Evolutionary conservation across 495 filamentous ascomycete species (phyloP).

Genomic region (Xylaria bambusicola): DNA sequence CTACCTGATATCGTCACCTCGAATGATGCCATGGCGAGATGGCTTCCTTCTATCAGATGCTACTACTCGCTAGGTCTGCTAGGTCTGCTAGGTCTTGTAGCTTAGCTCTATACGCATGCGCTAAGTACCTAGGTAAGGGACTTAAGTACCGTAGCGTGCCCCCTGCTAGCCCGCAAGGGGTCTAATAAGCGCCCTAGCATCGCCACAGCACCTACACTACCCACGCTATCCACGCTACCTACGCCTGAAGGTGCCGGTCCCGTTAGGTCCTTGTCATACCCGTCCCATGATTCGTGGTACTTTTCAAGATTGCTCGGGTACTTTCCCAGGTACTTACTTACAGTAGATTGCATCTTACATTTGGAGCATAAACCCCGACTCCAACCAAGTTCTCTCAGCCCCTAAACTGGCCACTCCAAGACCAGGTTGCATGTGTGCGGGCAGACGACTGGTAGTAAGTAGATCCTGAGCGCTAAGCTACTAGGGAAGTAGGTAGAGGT

Average conservation of each 20-base stretch:
- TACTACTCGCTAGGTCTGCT: too few relatives aligned
- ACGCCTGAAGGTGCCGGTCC: neutral
- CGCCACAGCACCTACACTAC: too few relatives aligned
- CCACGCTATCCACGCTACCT: neutral
- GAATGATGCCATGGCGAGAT: too few relatives aligned
- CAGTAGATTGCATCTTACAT: neutral
- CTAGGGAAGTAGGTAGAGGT: too few relatives aligned
- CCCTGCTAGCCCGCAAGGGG: neutral
- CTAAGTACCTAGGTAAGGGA: too few relatives aligned
- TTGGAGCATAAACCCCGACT: neutral
- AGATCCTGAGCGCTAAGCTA: neutral
- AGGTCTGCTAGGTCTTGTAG: too few relatives aligned
- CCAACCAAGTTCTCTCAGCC: neutral
- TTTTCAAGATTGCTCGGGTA: neutral
- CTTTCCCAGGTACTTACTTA: neutral
- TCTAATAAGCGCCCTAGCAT: neutral
- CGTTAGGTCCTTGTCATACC: neutral
- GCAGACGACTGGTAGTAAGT: too few relatives aligned
- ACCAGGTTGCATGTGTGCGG: constrained; percentile 1
- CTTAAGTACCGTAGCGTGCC: too few relatives aligned
- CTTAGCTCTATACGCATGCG: too few relatives aligned
- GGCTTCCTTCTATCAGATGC: too few relatives aligned
- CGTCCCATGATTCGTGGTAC: neutral
- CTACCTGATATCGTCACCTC: too few relatives aligned
- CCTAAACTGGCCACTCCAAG: constrained; percentile 13